phyloP scores from a whole-genome alignment of 2,329 filamentous ascomycete species.

The Pleomassaria siparia region DNA sequence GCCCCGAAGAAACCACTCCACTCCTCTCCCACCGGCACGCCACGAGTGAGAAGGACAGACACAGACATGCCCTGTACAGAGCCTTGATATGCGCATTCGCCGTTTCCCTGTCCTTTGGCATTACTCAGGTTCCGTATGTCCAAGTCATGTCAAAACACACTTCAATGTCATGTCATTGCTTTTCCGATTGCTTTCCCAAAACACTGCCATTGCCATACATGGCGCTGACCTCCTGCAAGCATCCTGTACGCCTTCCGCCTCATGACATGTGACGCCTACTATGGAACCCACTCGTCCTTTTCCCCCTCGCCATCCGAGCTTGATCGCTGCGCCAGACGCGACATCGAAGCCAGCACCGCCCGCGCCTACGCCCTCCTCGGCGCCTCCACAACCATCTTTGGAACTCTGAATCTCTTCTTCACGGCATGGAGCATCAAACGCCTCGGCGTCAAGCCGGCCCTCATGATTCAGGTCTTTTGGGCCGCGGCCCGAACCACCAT shows the following conservation, averaged over 20 bases:
- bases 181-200: no score
- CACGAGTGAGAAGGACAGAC: background rate
- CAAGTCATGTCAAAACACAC: background rate
- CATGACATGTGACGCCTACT: slow-evolving; percentile 73
- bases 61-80: background rate
- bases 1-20: background rate
- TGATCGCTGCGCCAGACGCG: slow-evolving; percentile 62
- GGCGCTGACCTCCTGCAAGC: background rate
- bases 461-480: slow-evolving; percentile 65
- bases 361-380: slow-evolving; percentile 65
- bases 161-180: slow-evolving; percentile 1
- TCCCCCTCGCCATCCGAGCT: no score
- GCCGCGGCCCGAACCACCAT: slow-evolving; percentile 64
- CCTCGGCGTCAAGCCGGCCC: slow-evolving; percentile 63
- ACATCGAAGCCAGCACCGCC: slow-evolving; percentile 67
- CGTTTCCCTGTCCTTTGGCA: slow-evolving; percentile 52
- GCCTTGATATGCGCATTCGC: slow-evolving; percentile 55
- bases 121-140: slow-evolving; percentile 47
- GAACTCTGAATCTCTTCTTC: slow-evolving; percentile 67
- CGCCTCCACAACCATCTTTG: slow-evolving; percentile 68
- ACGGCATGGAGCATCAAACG: slow-evolving; percentile 68
- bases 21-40: background rate
- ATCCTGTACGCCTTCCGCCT: slow-evolving; percentile 66
- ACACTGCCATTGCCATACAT: no score
- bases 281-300: slow-evolving; percentile 52